Conservation (phyloP, 805 yeast species). For the Wickerhamiella kurtzmanii region DNA sequence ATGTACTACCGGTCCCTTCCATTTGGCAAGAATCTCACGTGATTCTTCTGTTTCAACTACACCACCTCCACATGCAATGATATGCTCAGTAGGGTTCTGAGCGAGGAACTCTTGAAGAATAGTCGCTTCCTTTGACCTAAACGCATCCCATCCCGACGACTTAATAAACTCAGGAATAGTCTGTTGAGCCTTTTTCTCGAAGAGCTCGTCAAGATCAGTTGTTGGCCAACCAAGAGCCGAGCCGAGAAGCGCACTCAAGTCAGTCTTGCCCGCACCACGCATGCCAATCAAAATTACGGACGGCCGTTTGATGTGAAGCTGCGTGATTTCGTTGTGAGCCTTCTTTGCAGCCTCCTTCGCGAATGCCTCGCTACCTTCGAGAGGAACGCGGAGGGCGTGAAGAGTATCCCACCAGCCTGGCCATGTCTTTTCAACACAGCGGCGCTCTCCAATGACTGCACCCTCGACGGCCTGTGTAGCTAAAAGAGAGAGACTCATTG, state of each 20-base stretch:
- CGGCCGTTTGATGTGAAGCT: constrained; percentile 26
- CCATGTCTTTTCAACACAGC: constrained; percentile 96
- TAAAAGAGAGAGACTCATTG: constrained; percentile 87
- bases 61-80: constrained; percentile 95
- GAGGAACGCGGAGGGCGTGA: constrained; percentile 43
- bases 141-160: constrained; percentile 75
- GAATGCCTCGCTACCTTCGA: constrained; percentile 54
- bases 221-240: constrained; percentile 43
- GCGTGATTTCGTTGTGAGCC: constrained; percentile 8
- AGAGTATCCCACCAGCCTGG: constrained; percentile 99
- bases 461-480: constrained; percentile 57
- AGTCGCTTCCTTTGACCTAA: constrained; percentile 53
- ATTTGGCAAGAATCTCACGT: constrained; percentile 46
- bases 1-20: constrained; percentile 70
- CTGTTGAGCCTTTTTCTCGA: constrained; percentile 41
- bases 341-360: constrained; percentile 1
- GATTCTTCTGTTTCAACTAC: constrained; percentile 67
- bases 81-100: constrained; percentile 37
- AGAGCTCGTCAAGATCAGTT: constrained; percentile 61
- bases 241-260: constrained; percentile 71
- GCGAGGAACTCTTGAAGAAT: constrained; percentile 40
- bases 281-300: constrained; percentile 80
- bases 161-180: constrained; percentile 35
- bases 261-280: constrained; percentile 96
- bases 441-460: constrained; percentile 68